Evolutionary conservation across 1,284 basidiomycete genomes (phyloP), one percentile per base, ranked within the genome.

Genomic region (Wallemia mellicola): DNA sequence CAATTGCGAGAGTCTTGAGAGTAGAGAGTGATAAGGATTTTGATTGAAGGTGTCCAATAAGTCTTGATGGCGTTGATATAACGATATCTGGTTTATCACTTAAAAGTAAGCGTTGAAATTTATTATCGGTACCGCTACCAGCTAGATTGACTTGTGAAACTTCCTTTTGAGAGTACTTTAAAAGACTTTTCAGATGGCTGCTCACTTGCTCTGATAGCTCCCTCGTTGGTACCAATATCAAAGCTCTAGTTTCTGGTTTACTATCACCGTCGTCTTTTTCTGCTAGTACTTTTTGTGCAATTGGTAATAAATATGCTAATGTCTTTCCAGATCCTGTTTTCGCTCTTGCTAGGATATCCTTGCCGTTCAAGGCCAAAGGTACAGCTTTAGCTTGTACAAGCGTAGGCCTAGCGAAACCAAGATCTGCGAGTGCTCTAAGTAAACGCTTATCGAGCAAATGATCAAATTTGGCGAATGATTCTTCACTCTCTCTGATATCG

Each of bases 311-410:
- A 69, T 98, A 99, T 1, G 94, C 89, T 1, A 86, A 85, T 0
- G 94, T 99, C 74, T 99, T 99, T 57, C 94, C 94, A 61, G 85
- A 89, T 15, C 94, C 94, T 1, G 94, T 98, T 32, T 86, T 78
- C 2, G 94, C 91, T 28, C 87, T 77, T 2, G 91, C 92, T 25
- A 99, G 77, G 60, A 99, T 84, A 70, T 99, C 94, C 58, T 81
- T 79, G 63, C 83, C 81, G 69, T 91, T 85, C 27, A 99, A 77
- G 0, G 86, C 86, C 25, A 88, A 75, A 2, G 87, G 86, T 59
- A 92, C 85, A 0, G 80, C 79, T 68, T 82, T 83, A 3, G 75
- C 74, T 68, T 89, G 86, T 2, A 89, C 80, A 24, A 82, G 75
- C 0, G 86, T 89, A 0, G 86, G 86, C 27, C 77, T 76, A n/a